Base-by-base conservation (phyloP, 768 basidiomycete genomes). In the Boletellus sp. region DNA sequence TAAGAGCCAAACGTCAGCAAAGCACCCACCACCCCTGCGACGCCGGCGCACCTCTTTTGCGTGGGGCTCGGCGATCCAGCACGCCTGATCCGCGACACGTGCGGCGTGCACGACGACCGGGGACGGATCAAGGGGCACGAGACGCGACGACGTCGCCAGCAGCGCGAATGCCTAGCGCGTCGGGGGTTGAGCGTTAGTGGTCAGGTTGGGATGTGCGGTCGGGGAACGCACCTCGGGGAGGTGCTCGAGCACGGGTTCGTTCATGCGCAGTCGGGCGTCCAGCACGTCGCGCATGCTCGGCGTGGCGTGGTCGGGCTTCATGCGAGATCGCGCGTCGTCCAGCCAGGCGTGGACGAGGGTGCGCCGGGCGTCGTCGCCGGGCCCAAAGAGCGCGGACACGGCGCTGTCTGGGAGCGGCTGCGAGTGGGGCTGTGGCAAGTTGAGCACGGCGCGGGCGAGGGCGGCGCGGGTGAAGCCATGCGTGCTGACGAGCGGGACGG, bases 401-500 rank as follows among this genome's bases (percentile, higher is more conserved):
- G 87, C 84, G 0, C 74, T 69, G 50, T 91, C 88, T 1, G 83
- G 77, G 19, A 92, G 79, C 7, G 86, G 87, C 48, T 76, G 70
- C 1, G 74, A 20, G 58, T 82, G 83, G 0, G 70, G 72, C 52
- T 70, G 62, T 1, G 74, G 71, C 2, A 87, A 72, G 2, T 71
- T 63, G 4, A 87, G 74, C 7, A 78, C 87, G 19, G 88, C 82
- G 42, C 71, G 77, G 4, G 87, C 76, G 10, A 91, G 74, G 0
- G 87, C 76, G 24, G 80, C 74, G 17, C 89, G 79, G 11, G 89
- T 85, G 64, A 92, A 92, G 9, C 90, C 90, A 55, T 88, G 78
- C 6, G 75, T 75, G 48, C 62, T 65, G 40, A 92, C 74, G 19
- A 90, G 74, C 3, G 86, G 83, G 1, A 88, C 41, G 0, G 90